Evolutionary conservation across 768 basidiomycete species (phyloP), one percentile per base, ranked within the genome.

Genomic region (Sistotremastrum niveocremeum): DNA sequence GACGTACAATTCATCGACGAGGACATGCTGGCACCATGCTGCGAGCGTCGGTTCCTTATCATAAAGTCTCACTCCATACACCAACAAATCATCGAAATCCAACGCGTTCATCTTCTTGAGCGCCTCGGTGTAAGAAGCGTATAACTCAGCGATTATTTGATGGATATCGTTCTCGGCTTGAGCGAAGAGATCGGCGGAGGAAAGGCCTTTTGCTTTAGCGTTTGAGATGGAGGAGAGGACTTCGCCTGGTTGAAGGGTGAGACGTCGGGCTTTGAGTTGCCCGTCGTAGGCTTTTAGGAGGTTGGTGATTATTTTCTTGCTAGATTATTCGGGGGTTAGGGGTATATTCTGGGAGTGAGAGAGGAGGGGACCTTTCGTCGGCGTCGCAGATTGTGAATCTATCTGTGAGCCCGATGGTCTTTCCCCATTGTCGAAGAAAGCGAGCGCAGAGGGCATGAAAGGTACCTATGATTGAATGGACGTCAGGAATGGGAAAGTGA

Each of bases 301-400:
- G 28, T 67, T 64, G 1, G 65, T 53, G 33, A 88, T 67, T 11
- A 84, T 69, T 60, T 79, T 84, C 62, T 84, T 81, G 61, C 84
- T 85, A 20, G 20, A 20, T 20, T 20, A 20, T 20, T 20, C 20
- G 20, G 20, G 20, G 20, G 53, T 6, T 37, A 12, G 31, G 20
- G 29, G 33, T 44, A 39, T 54, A 31, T 46, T 46, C 37, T 41
- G 41, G 40, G 7, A 44, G 30, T 4, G 34, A 34, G 31, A 37
- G 28, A 28, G 33, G 33, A 6, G 50, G 68, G 37, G 44, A 83
- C 86, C 80, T 80, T 60, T 85, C 85, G 29, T 84, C 81, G 1
- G 81, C 70, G 59, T 89, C 87, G 48, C 82, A 83, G 28, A 91
- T 79, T 3, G 83, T 79, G 52, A 91, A 94, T 58, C 87, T 89